Evolutionary conservation across 306 rosid genomes (phyloP), one percentile per base, ranked within the genome.

Genomic region (Adenanthera pavonina): DNA sequence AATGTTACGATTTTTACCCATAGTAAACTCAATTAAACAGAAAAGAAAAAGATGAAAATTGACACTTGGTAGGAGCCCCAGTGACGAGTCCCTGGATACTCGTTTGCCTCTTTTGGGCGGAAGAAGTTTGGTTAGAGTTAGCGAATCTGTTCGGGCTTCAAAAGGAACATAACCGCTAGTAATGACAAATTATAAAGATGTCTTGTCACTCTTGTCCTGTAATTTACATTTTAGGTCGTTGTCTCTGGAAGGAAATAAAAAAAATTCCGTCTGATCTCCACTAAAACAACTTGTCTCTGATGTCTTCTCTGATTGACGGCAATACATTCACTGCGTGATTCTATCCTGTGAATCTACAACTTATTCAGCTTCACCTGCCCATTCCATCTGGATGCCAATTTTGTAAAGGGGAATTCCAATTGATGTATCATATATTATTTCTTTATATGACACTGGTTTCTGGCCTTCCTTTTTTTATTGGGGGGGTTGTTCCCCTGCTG

Each of bases 91-190:
- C 78, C 66, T 66, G 3, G 74, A 19, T 38, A 56, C 77, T 82
- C 88, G 74, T 88, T 82, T n/a, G 16, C 53, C 81, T 75, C 85
- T 75, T 8, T 78, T 9, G 5, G 11, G 7, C 40, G 51, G 79
- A 64, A 75, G 82, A 69, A 62, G 75, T 76, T 81, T 68, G 70
- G 67, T 36, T 61, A 60, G 82, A 72, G 83, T 68, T 41, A 41
- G 81, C 77, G 93, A 91, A 92, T 90, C 79, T 91, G 87, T 88
- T 90, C 82, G 40, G 60, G 51, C 40, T 83, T 86, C 84, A 68
- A 69, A 84, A 70, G 79, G 88, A 87, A 88, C 82, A 86, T 86
- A 79, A 82, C 85, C 86, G 78, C 78, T 80, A 34, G 41, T 80
- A 64, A 54, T 79, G 84, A 78, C 82, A 84, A 87, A 74, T 78